Base-by-base conservation (phyloP, 2,329 filamentous ascomycete species). In the Colletotrichum tabaci region DNA sequence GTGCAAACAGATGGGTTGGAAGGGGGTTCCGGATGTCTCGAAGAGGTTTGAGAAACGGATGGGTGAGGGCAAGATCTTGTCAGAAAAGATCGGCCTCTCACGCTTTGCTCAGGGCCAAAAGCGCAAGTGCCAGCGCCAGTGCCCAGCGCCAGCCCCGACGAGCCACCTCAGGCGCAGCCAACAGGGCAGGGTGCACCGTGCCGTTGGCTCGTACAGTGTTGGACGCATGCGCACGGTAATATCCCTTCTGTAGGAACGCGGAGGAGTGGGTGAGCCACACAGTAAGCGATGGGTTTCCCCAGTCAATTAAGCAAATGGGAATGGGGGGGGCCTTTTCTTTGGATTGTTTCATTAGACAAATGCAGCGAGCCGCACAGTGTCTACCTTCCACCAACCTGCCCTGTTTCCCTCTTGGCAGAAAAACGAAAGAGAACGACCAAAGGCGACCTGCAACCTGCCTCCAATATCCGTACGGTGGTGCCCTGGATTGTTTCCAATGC, bases 1-100 rank as follows among this genome's bases (percentile, higher is more conserved):
- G 70, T 71, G 66, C 66, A 72, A 70, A 71, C 50, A 65, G 60
- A 71, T 61, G 66, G 56, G 55, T 67, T 73, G 61, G 71, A 67
- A 73, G 62, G 71, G 63, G 63, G 71, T 58, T 64, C 62, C 62
- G 67, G 67, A 67, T 73, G 71, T 73, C 67, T 73, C 67, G 71
- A 67, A 72, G 75, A 73, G 72, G 75, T 77, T 77, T 77, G 73
- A 75, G 67, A 75, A 66, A 46, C 55, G 64, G 66, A 46, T 68
- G 70, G 65, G 61, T 69, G 76, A 74, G 64, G 75, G 72, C 72
- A 77, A 76, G 76, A 66, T 74, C 69, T 73, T 72, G 73, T 21
- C 62, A 71, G 74, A 75, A 73, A 73, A 73, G 65, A 73, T 67
- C 65, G 61, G 69, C 65, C 35, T 55, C 65, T 74, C 47, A 58